A percentile compares a stretch with the other conserved stretches of the same genome.
Evolutionary conservation across 202 grass and related monocot species (phyloP).

Genomic region (Panicum hallii): DNA sequence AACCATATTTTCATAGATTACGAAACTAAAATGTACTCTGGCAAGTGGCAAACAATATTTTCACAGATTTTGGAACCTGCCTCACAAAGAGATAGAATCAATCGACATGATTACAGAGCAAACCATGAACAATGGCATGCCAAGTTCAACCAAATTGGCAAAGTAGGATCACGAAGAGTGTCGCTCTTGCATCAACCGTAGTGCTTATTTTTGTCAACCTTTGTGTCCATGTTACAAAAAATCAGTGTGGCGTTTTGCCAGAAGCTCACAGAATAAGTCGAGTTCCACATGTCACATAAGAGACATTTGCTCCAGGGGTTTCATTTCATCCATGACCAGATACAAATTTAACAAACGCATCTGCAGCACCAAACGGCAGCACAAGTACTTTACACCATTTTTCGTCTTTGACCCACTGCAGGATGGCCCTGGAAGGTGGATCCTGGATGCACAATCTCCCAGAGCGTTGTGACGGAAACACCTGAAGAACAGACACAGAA

Average conservation of each 20-base stretch:
- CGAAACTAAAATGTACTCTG: not conserved
- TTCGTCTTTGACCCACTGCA: not conserved
- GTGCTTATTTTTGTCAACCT: slow-evolving; percentile 30
- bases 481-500: slow-evolving; percentile 35
- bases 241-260: slow-evolving; percentile 28
- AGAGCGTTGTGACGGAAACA: slow-evolving; percentile 22
- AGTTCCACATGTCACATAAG: not conserved
- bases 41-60: not conserved
- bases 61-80: not conserved
- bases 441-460: slow-evolving; percentile 40
- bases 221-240: slow-evolving; percentile 34
- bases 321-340: slow-evolving; percentile 3
- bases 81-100: not conserved
- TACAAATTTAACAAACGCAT: slow-evolving; percentile 18
- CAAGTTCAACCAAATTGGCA: not conserved
- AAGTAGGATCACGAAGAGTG: not conserved
- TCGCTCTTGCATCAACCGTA: not conserved
- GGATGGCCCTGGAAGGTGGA: slow-evolving; percentile 17
- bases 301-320: slow-evolving; percentile 22
- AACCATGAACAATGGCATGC: not conserved
- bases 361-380: not conserved
- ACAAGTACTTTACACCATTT: slow-evolving; percentile 25
- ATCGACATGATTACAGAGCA: not conserved
- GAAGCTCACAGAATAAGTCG: not conserved
- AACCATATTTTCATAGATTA: not conserved